These are phyloP conservation scores for Schizochytrium sp. DNA, from an alignment of 108 stramenopile species.

Conservation along the genomic window DNA sequence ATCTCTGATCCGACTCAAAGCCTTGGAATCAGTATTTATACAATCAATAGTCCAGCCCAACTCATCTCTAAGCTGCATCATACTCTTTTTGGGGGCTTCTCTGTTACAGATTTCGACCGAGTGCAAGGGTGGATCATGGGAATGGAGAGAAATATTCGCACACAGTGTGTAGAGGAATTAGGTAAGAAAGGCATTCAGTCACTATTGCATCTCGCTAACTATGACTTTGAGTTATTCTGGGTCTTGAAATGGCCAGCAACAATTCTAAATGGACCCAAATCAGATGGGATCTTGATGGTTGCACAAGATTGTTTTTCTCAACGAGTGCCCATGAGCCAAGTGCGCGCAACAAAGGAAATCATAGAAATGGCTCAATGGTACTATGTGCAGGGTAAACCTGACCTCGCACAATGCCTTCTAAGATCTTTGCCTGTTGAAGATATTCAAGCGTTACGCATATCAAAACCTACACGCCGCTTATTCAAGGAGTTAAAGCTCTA, in stretches of 20 bases:
- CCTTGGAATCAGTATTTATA: neutral
- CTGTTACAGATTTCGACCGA: constrained; percentile 46
- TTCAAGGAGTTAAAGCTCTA: no score
- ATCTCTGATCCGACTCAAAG: neutral
- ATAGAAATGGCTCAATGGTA: no score
- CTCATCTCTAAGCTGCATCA: neutral
- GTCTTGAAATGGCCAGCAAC: neutral
- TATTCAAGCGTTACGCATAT: no score
- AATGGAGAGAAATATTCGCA: neutral
- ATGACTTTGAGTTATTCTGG: constrained; percentile 55
- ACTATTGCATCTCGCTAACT: neutral
- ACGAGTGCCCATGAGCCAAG: no score
- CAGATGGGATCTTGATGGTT: neutral
- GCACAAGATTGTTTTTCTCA: neutral
- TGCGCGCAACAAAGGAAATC: no score
- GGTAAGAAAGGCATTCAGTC: neutral
- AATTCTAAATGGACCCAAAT: neutral
- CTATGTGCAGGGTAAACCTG: no score
- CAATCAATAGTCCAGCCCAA: neutral
- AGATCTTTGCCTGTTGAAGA: no score
- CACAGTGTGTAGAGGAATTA: neutral
- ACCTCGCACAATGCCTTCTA: no score
- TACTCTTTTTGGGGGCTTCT: neutral
- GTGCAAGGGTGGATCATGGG: constrained; percentile 35
- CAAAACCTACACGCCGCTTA: no score